These are phyloP conservation scores for Amylostereum chailletii DNA, from an alignment of 1,284 basidiomycete genomes.

Conservation along the genomic window DNA sequence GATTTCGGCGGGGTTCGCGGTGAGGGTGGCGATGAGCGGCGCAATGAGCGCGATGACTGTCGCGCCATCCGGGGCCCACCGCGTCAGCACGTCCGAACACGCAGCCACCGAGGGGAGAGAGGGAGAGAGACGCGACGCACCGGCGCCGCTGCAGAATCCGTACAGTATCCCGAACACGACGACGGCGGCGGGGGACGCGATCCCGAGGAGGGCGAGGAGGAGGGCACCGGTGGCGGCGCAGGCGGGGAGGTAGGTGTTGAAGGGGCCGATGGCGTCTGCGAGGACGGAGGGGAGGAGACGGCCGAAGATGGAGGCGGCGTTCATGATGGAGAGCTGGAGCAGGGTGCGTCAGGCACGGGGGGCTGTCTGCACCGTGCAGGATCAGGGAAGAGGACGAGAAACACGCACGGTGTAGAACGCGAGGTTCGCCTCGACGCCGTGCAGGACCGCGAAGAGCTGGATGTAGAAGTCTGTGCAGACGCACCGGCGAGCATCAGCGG, in stretches of 20 bases:
- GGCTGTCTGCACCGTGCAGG: background rate
- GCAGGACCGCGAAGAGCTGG: conserved; percentile 11
- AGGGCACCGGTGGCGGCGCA: conserved; percentile 8
- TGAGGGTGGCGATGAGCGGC: background rate
- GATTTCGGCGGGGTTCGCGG: background rate
- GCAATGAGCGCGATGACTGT: conserved; percentile 2
- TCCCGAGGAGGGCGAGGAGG: conserved; percentile 15
- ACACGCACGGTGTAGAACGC: conserved; percentile 3
- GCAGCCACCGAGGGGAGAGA: too few relatives aligned
- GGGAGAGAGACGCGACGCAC: too few relatives aligned
- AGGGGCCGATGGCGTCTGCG: conserved; percentile 8
- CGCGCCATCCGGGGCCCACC: too few relatives aligned
- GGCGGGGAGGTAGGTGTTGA: conserved; percentile 3
- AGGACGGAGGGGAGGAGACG: conserved; percentile 12
- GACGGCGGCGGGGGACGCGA: conserved; percentile 6
- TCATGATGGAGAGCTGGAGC: conserved; percentile 13
- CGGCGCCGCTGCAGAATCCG: conserved; percentile 1
- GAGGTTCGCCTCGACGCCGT: conserved; percentile 2
- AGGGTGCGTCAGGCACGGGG: background rate
- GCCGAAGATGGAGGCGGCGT: conserved; percentile 11
- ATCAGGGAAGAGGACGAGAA: background rate
- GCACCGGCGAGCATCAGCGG: background rate
- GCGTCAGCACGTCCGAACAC: too few relatives aligned
- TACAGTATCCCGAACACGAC: conserved; percentile 10
- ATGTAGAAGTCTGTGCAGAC: conserved; percentile 13